Evolutionary conservation across 2,329 filamentous ascomycete genomes (phyloP), one percentile per base, ranked within the genome.

Genomic region (Annulohypoxylon truncatum): DNA sequence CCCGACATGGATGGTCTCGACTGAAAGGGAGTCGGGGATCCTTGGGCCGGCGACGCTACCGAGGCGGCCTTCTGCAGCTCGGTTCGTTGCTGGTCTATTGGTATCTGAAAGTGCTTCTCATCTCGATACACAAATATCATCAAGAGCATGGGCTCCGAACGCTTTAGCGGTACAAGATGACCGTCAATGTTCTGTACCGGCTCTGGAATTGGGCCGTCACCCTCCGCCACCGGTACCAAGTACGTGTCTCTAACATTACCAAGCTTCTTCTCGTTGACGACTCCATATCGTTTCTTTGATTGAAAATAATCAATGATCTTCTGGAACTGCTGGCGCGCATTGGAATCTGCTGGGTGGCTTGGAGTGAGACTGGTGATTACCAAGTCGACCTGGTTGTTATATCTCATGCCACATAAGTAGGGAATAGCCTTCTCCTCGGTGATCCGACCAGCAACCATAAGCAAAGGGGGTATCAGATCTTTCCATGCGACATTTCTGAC

Each of bases 161-260:
- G 86, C 1, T 87, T 86, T 63, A 87, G 85, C 46, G 94, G 92
- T 29, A 97, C 87, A 28, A 88, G 87, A 77, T 94, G 94, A 72
- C 95, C 91, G 68, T 93, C 90, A n/a, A 98, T 85, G 74, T 97
- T 92, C 66, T 93, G 87, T 78, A 97, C 89, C 73, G 97, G 97
- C 67, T 94, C 92, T 0, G 96, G 95, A 44, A 95, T 87, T 52
- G 86, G 87, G 31, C 83, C 84, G 24, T 87, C 84, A 24, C 92
- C 93, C 4, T 89, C 85, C 29, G 93, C 88, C 3, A 98, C 88
- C 0, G 96, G 95, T 8, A 97, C 90, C 29, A 98, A 86, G 77
- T 98, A 98, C 1, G 94, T 92, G 76, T 98, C 95, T 64, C 94
- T 90, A 51, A 97, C 91, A 65, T 93, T 90, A 18, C 89, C 86